Percentiles rank a stretch among this genome's conserved stretches.
Evolutionary conservation across 1,284 basidiomycete species (phyloP).

Genomic region (Tausonia pullulans): DNA sequence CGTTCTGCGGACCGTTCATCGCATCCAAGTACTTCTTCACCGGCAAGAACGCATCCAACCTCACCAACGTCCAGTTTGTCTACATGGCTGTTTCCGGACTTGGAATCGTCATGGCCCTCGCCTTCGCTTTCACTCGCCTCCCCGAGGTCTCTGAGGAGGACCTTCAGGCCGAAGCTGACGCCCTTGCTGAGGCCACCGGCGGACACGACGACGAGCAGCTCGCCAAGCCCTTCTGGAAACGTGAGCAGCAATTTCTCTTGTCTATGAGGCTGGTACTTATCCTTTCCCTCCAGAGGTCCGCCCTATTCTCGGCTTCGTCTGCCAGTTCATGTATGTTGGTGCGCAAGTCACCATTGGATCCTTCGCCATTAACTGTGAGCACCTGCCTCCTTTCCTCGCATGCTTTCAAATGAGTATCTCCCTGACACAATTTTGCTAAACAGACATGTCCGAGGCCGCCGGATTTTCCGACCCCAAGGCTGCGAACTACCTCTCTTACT

Average conservation of each 20-base stretch:
- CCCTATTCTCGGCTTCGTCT: constrained; percentile 58
- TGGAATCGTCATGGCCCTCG: constrained; percentile 45
- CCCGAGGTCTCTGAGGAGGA: constrained; percentile 57
- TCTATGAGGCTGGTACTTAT: too few relatives aligned
- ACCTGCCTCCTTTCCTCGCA: background rate
- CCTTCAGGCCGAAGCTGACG: constrained; percentile 38
- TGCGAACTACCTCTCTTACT: constrained; percentile 57
- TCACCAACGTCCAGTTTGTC: constrained; percentile 61
- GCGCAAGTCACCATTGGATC: constrained; percentile 62
- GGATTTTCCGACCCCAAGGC: constrained; percentile 46
- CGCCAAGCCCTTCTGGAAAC: constrained; percentile 53
- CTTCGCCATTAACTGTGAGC: constrained; percentile 51
- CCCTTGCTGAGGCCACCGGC: constrained; percentile 44
- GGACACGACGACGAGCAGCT: constrained; percentile 34
- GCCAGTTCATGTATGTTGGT: constrained; percentile 58
- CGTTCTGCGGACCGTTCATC: constrained; percentile 67
- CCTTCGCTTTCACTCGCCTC: constrained; percentile 61
- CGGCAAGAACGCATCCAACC: constrained; percentile 47
- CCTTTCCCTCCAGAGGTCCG: constrained; percentile 31
- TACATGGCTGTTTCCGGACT: constrained; percentile 6
- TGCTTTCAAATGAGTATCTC: too few relatives aligned
- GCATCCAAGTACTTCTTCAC: constrained; percentile 52
- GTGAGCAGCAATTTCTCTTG: constrained; percentile 25
- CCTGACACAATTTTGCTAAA: too few relatives aligned
- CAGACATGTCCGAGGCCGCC: constrained; percentile 47